Evolutionary conservation across 371 early-diverging fungal species (phyloP), one percentile per base, ranked within the genome.

Genomic region (Haplosporangium sp.): DNA sequence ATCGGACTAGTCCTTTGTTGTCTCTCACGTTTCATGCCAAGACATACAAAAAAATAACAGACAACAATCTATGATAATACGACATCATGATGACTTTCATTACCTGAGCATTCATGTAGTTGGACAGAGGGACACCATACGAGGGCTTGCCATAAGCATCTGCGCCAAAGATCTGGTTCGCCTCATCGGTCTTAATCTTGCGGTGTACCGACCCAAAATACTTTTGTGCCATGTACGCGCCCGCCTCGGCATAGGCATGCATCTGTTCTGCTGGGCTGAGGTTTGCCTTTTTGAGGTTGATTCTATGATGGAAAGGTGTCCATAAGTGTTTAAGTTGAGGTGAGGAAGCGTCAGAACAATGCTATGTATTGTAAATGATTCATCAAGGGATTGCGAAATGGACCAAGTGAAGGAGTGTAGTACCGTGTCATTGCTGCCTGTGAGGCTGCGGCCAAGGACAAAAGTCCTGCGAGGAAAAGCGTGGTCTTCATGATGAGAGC

Each of bases 31-130:
- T 23, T 20, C 40, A 13, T 21, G 43, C 43, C 6, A n/a, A 59
- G 41, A 38, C 9, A 18, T 14, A 36, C 6, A 48, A 36, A 53
- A 41, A 12, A 43, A 53, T 23, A 53, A 41, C 3, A 37, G 2
- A 52, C 36, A 62, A 53, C 29, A 38, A 40, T n/a, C 52, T 20
- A 11, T 40, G 18, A 42, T 53, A 12, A 21, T 23, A 53, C 6
- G 37, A 36, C 47, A 36, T 14, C 20, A 47, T 18, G 1, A 40
- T 43, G 21, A 59, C 9, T 12, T 6, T n/a, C 1, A 0, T 61
- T 83, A 90, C 90, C 86, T 97, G 98, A 20, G 98, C 98, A 80
- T 99, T 96, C 94, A 95, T 91, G 73, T 91, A 98, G 88, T 98
- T 95, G 59, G 93, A 90, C 36, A 95, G 86, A 23, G 98, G 95